Evolutionary conservation across 495 filamentous ascomycete genomes (phyloP).

Genomic region (Geoglossum glabrum): DNA sequence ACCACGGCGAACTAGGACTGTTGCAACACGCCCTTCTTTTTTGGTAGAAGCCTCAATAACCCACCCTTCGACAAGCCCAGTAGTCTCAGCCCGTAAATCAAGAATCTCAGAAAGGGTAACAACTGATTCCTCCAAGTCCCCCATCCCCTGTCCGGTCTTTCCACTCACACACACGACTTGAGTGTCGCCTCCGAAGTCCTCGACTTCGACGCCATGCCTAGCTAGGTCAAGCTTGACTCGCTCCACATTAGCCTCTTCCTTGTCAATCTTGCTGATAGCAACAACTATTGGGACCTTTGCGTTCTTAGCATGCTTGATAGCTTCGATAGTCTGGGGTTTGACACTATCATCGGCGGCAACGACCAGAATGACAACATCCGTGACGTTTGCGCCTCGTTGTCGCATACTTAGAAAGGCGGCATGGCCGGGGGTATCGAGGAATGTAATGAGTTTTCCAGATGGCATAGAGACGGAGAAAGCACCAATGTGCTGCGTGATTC

Average conservation of each 20-base stretch:
- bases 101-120: slow-evolving; percentile 69
- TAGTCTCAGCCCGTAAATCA: slow-evolving; percentile 63
- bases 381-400: slow-evolving; percentile 84
- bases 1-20: slow-evolving; percentile 70
- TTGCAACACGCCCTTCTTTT: slow-evolving; percentile 67
- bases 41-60: slow-evolving; percentile 86
- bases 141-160: slow-evolving; percentile 84
- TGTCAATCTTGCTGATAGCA: slow-evolving; percentile 96
- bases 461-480: slow-evolving; percentile 89
- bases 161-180: slow-evolving; percentile 81
- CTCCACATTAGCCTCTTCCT: slow-evolving; percentile 55
- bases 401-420: slow-evolving; percentile 92
- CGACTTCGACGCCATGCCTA: slow-evolving; percentile 69
- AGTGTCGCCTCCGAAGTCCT: slow-evolving; percentile 88
- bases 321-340: slow-evolving; percentile 91
- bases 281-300: slow-evolving; percentile 92
- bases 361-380: slow-evolving; percentile 90
- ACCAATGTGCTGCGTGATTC: slow-evolving; percentile 97
- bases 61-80: slow-evolving; percentile 77
- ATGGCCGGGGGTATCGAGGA: slow-evolving; percentile 94
- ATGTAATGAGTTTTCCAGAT: slow-evolving; percentile 73
- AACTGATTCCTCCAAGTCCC: slow-evolving; percentile 77
- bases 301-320: slow-evolving; percentile 80
- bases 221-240: slow-evolving; percentile 75
- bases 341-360: slow-evolving; percentile 96